Percentiles rank a stretch among this genome's conserved stretches.
These are phyloP conservation scores for Solanum aculeatissimum DNA, from an alignment of 305 asterid genomes.

Conservation along the genomic window DNA sequence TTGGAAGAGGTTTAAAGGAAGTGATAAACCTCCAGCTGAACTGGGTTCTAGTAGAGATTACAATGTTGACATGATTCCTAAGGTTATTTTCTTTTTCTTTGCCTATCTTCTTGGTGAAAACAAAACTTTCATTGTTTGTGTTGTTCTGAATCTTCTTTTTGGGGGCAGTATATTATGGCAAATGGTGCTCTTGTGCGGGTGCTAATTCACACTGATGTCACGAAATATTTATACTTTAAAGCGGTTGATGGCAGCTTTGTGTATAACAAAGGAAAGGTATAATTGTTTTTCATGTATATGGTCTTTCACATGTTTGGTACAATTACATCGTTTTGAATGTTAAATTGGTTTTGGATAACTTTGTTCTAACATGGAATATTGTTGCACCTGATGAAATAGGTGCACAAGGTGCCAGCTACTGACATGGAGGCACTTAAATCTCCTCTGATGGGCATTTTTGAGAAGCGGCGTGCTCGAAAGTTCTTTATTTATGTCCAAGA, in stretches of 20 bases:
- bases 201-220: slow-evolving; percentile 89
- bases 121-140: slow-evolving; percentile 2
- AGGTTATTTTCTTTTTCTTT: slow-evolving; percentile 33
- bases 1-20: slow-evolving; percentile 91
- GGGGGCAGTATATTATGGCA: slow-evolving; percentile 88
- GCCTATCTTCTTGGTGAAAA: background rate
- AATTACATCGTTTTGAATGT: background rate
- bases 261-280: slow-evolving; percentile 86
- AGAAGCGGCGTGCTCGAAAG: slow-evolving; percentile 94
- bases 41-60: slow-evolving; percentile 88
- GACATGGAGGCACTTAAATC: slow-evolving; percentile 99
- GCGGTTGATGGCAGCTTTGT: slow-evolving; percentile 94
- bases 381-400: slow-evolving; percentile 29
- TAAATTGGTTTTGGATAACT: background rate
- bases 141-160: background rate
- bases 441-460: slow-evolving; percentile 97
- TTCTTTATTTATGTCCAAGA: slow-evolving; percentile 90
- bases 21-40: slow-evolving; percentile 72
- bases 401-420: slow-evolving; percentile 95
- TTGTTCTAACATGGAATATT: background rate
- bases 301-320: background rate
- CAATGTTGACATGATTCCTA: slow-evolving; percentile 92
- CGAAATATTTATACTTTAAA: slow-evolving; percentile 81
- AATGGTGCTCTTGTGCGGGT: slow-evolving; percentile 92
- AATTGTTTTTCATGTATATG: background rate